Evolutionary conservation across 192 early-diverging fungal species (phyloP).

Genomic region (Dimargaris xerosporica): DNA sequence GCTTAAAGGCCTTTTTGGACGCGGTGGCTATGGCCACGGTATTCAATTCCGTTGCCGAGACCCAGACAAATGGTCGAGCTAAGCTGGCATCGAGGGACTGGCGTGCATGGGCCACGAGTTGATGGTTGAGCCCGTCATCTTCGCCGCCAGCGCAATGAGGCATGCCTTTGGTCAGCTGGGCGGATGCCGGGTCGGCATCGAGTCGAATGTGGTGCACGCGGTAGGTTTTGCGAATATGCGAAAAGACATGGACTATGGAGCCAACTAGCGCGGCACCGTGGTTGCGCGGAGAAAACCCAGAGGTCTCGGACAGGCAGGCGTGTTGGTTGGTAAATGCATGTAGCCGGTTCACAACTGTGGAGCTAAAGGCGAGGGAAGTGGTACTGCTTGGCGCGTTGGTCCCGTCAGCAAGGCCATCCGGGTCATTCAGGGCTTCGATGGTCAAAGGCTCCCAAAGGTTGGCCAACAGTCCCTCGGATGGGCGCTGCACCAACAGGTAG

Average conservation of each 20-base stretch:
- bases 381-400: background rate
- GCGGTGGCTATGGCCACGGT: background rate
- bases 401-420: background rate
- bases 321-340: background rate
- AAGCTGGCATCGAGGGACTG: background rate
- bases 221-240: slow-evolving; percentile 1
- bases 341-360: background rate
- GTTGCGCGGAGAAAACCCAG: too few relatives aligned
- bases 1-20: background rate
- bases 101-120: background rate
- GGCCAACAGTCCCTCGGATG: slow-evolving; percentile 3
- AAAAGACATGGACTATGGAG: slow-evolving; percentile 8
- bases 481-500: background rate
- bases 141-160: background rate
- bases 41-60: background rate
- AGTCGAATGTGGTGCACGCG: background rate
- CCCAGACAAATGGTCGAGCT: background rate
- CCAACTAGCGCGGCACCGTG: background rate
- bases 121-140: background rate
- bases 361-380: background rate
- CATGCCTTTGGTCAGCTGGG: background rate
- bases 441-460: slow-evolving; percentile 11
- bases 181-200: background rate
- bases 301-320: background rate
- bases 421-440: background rate